Percentiles rank a stretch among this genome's conserved stretches.
Conservation (phyloP, 257 asterid genomes). For the Nicotiana attenuata region DNA sequence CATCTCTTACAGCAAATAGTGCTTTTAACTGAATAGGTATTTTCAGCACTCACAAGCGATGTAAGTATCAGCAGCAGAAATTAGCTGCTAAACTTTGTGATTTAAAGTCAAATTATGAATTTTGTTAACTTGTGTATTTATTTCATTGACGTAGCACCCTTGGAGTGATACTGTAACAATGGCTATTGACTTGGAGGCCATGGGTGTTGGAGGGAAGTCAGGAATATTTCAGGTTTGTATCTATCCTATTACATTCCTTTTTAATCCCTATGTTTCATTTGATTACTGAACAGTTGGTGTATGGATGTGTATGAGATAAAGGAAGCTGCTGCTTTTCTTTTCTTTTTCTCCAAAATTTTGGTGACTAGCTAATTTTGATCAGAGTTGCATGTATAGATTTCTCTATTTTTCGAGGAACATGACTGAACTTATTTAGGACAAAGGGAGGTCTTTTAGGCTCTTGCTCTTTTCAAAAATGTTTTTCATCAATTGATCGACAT, state of each 20-base stretch:
- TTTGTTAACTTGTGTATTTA: constrained; percentile 7
- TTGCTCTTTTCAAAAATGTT: background rate
- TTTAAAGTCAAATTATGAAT: constrained; percentile 5
- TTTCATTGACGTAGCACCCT: constrained; percentile 66
- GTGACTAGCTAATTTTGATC: background rate
- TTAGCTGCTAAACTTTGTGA: background rate
- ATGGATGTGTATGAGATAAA: background rate
- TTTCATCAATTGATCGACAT: background rate
- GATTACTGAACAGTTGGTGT: background rate
- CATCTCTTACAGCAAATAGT: background rate
- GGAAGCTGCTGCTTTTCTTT: background rate
- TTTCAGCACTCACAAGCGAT: background rate
- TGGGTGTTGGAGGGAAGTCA: constrained; percentile 96
- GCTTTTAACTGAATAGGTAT: background rate
- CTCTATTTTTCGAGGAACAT: background rate
- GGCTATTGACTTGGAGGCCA: constrained; percentile 97
- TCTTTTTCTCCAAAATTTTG: background rate
- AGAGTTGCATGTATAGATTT: background rate
- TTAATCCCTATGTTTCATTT: background rate
- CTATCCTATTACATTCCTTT: constrained; percentile 9
- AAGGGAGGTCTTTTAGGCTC: background rate
- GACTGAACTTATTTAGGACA: background rate
- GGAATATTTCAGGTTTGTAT: constrained; percentile 81
- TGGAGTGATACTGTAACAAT: constrained; percentile 80
- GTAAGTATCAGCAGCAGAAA: constrained; percentile 2